Evolutionary conservation across 495 filamentous ascomycete species (phyloP), one percentile per base, ranked within the genome.

Genomic region (Copromyces sp.): DNA sequence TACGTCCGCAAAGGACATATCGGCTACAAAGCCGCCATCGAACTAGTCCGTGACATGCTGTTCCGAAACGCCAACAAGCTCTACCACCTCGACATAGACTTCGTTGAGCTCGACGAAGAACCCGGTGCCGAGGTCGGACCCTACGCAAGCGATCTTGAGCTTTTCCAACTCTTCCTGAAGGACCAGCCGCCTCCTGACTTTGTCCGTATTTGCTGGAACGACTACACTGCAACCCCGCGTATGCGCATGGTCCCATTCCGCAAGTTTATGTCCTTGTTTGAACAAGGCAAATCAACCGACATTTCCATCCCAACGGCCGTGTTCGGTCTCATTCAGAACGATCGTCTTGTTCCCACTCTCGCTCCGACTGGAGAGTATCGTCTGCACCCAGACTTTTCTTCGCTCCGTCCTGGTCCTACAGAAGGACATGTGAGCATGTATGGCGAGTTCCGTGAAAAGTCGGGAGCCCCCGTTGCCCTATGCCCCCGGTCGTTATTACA

Each of bases 131-230:
- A 75, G 6, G 41, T 76, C 4, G 75, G 73, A 16, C 71, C 74
- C 2, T 77, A 74, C 32, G 42, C 73, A 3, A 79, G 68, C 44
- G 77, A 82, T 32, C 42, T 70, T 32, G 79, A 90, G 73, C 82
- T 90, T 1, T 72, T 78, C 37, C 86, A 85, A 53, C 89, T 89
- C 81, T 87, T 91, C 84, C 83, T 85, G 17, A 89, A 88, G 73
- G 86, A 90, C 75, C 91, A 92, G 81, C 86, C 85, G 40, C 85
- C 86, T 9, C 92, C 90, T 0, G 89, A 92, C 77, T 88, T 87
- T 76, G 88, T 93, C 45, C 89, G 91, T 71, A 85, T 95, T 69
- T 90, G 93, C 81, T 96, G 90, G 88, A 80, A 93, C 38, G 94
- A 96, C 78, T 93, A 92, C 78, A 94, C 92, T 8, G 88, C 87